Evolutionary conservation across 208 protist genomes (phyloP), one percentile per base, ranked within the genome.

Genomic region (Trypanosoma rangeli): DNA sequence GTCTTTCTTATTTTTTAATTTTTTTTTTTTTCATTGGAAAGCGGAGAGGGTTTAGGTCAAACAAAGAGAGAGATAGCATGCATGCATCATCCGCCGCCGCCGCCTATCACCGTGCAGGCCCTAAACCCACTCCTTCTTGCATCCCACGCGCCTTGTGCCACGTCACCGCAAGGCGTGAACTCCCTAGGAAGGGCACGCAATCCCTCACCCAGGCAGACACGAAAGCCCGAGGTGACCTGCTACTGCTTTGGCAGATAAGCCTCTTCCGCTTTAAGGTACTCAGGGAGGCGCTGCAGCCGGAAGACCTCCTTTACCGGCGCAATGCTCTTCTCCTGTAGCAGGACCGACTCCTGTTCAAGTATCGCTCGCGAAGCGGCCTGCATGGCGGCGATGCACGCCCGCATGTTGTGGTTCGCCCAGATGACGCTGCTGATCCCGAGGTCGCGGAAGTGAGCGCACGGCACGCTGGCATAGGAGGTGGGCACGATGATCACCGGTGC

Each of bases 331-430:
- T 82, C 77, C 16, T 85, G 79, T 22, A 74, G 58, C 1, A 85
- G 31, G 26, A 92, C 59, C 20, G 74, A 86, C 73, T 92, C 76
- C 29, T 85, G 70, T 49, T 83, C 64, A 58, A 73, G 84, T 52
- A 92, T 90, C 58, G 64, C 42, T 63, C 84, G 86, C 46, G 78
- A 74, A 2, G 72, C 78, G 49, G 71, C 50, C 83, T 92, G 86
- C 79, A 90, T 86, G 10, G 86, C 84, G 18, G 68, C 39, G 24
- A 92, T 78, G 70, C 55, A 64, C 22, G 83, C 48, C 9, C 87
- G 72, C 53, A 93, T 24, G 69, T 91, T 90, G 70, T 90, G 83
- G 63, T 93, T 93, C 48, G 87, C 87, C 84, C 85, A 93, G 48
- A 93, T 93, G 56, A 93, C 71, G 46, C 65, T 72, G 60, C 71